These are phyloP conservation scores for Mortierella claussenii DNA, from an alignment of 192 early-diverging fungal species.

Conservation along the genomic window DNA sequence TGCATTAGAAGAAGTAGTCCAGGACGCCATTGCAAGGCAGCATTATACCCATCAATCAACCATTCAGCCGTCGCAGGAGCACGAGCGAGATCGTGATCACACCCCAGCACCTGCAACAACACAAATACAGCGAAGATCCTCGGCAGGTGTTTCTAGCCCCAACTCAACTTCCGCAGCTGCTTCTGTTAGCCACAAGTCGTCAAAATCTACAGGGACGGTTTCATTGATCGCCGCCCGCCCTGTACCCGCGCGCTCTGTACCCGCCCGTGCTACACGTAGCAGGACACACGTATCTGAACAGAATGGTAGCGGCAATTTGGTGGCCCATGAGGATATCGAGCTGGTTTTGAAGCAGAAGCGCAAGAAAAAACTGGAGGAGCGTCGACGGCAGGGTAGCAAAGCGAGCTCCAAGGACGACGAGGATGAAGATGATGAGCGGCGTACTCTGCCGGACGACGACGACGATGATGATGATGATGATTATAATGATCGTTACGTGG, in stretches of 20 bases:
- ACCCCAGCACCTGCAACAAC: not conserved
- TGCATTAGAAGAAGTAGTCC: constrained; percentile 35
- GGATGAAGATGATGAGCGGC: constrained; percentile 22
- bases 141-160: not conserved
- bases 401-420: constrained; percentile 19
- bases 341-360: constrained; percentile 31
- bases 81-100: constrained; percentile 1
- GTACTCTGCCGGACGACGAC: constrained; percentile 6
- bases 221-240: too few relatives aligned
- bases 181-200: not conserved
- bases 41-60: constrained; percentile 24
- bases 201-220: not conserved
- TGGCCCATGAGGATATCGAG: constrained; percentile 37
- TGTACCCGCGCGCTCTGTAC: not conserved
- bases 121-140: not conserved
- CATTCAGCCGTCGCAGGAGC: constrained; percentile 1
- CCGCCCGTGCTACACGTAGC: constrained; percentile 28
- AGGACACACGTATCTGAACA: constrained; percentile 14
- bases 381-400: constrained; percentile 22
- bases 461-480: constrained; percentile 11
- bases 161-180: not conserved
- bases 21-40: constrained; percentile 34
- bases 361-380: constrained; percentile 15
- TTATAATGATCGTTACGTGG: not conserved
- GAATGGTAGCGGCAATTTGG: not conserved